Evolutionary conservation across 805 yeast species (phyloP), one percentile per base, ranked within the genome.

Genomic region (Candida endomychidarum): DNA sequence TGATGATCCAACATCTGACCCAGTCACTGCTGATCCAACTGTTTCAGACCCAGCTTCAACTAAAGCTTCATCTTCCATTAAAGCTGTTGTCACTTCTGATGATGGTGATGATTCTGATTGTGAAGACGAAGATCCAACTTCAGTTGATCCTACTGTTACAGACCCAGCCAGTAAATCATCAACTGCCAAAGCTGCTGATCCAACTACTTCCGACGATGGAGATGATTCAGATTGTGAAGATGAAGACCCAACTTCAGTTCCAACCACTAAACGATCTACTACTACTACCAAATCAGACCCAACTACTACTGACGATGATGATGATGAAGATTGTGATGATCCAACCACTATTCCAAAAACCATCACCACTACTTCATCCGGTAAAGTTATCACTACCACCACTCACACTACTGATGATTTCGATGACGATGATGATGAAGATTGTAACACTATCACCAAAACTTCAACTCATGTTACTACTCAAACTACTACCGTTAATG

Each of bases 81-180:
- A 17, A 11, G 25, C 21, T n/a, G 31, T 6, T 35, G 25, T 11
- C 18, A 34, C 22, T 20, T 20, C 22, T 20, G 22, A 5, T 20
- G 54, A 49, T 26, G 50, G 41, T 15, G 52, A 49, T 31, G 50
- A 48, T 24, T 52, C 44, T 22, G 56, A 50, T 21, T 32, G 40
- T 16, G 48, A 43, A n/a, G 21, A 36, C 6, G 50, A 40, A 8
- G 42, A 34, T 14, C 27, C 40, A 15, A 22, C 42, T 16, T 17
- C 36, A 11, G 28, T 5, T 6, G 33, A 17, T 29, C 23, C 22
- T 9, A 28, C n/a, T n/a, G n/a, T n/a, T n/a, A n/a, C n/a, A n/a
- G 24, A n/a, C 14, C 20, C 36, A 10, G 25, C n/a, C n/a, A n/a
- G n/a, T n/a, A n/a, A n/a, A 6, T 19, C 34, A 12, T 30, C 34